These are phyloP conservation scores for Talaromyces trachyspermus DNA, from an alignment of 495 filamentous ascomycete species.

Conservation along the genomic window DNA sequence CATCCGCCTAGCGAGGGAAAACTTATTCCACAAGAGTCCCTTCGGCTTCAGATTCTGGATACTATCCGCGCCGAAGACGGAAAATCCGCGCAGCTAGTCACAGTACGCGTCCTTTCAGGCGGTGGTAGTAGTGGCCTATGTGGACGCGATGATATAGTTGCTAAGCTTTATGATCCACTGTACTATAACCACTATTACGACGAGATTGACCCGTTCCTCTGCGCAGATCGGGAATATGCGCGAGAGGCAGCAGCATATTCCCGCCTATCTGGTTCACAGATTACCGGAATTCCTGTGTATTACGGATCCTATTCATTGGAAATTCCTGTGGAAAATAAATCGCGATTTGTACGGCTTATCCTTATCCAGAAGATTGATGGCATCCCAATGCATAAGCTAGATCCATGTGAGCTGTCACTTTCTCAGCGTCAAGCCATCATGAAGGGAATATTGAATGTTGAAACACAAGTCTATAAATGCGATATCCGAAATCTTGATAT, in stretches of 20 bases:
- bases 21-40: conserved; percentile 8
- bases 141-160: conserved; percentile 11
- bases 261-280: conserved; percentile 13
- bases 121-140: conserved; percentile 6
- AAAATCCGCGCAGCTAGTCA: conserved; percentile 19
- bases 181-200: conserved; percentile 20
- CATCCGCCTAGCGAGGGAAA: conserved; percentile 15
- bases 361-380: neutral
- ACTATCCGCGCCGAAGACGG: conserved; percentile 17
- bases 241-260: conserved; percentile 20
- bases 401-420: neutral
- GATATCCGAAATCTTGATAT: neutral
- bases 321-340: neutral
- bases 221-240: conserved; percentile 20
- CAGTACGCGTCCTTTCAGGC: conserved; percentile 7
- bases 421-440: neutral
- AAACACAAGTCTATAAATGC: neutral
- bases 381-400: neutral
- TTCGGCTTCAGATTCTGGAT: conserved; percentile 13
- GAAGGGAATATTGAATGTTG: neutral
- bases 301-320: conserved; percentile 17
- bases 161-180: conserved; percentile 26
- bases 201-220: conserved; percentile 17
- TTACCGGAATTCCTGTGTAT: conserved; percentile 14
- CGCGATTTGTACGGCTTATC: neutral